phyloP scores from a whole-genome alignment of 2,329 filamentous ascomycete genomes.

The Fusarium concolor region DNA sequence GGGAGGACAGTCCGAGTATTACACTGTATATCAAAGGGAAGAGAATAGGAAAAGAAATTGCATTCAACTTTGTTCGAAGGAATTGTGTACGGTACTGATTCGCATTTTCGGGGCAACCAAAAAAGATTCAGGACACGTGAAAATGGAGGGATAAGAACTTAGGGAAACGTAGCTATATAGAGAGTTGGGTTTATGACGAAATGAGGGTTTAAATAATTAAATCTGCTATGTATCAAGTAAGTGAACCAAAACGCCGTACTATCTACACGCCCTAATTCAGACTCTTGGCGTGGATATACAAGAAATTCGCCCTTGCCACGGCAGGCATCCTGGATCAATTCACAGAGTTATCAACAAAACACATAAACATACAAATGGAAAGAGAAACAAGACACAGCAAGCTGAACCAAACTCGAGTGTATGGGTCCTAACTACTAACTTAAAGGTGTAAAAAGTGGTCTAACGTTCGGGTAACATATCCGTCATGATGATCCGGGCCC shows the following conservation, averaged over 20 bases:
- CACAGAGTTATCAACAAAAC: too few species aligned
- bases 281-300: too few species aligned
- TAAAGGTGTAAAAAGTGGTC: slow-evolving; percentile 46
- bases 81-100: slow-evolving; percentile 22
- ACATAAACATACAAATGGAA: background rate
- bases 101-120: slow-evolving; percentile 22
- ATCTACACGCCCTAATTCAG: background rate
- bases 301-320: background rate
- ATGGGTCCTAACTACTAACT: slow-evolving; percentile 45
- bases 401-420: slow-evolving; percentile 43
- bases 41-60: slow-evolving; percentile 25
- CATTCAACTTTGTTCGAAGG: slow-evolving; percentile 15
- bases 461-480: slow-evolving; percentile 48
- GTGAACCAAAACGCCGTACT: background rate
- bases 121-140: slow-evolving; percentile 18
- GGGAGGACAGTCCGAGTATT: slow-evolving; percentile 10
- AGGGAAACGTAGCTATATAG: slow-evolving; percentile 4
- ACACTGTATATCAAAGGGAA: slow-evolving; percentile 8
- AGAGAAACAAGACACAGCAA: background rate
- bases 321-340: background rate
- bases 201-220: slow-evolving; percentile 14
- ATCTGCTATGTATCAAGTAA: background rate
- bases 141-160: slow-evolving; percentile 2
- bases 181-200: slow-evolving; percentile 23
- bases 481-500: slow-evolving; percentile 47